Evolutionary conservation across 805 yeast species (phyloP), one percentile per base, ranked within the genome.

Genomic region (Sugiyamaella smithiae): DNA sequence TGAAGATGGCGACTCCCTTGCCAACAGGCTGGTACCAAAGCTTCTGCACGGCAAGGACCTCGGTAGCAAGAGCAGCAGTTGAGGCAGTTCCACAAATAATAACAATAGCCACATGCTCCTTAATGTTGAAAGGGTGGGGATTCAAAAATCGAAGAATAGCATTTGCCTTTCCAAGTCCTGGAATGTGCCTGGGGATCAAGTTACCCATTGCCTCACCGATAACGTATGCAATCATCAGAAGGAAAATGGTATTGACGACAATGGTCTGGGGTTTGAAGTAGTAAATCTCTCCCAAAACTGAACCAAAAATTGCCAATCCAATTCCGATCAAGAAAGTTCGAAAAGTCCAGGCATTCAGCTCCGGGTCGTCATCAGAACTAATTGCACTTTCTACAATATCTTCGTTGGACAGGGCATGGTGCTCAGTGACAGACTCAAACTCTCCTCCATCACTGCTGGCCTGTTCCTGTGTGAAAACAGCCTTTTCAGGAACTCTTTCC

Each of bases 41-140:
- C 48, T 55, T 61, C 51, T 65, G 67, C 31, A 64, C 69, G 40
- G 67, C 67, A 46, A 65, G 48, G 26, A 65, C 68, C 50, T 65
- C 68, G 41, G 66, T 50, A 72, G 29, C 81, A 78, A 58, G 74
- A 63, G 66, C 75, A 72, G 52, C 77, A 51, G 67, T 31, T 50
- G 64, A 42, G 45, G 64, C 67, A 23, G 71, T 60, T 6, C 64
- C 61, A 16, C 69, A 62, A 57, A 60, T 68, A 58, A 68, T 67
- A 24, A 73, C 58, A 5, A 75, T 67, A 12, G 73, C 61, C 26
- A 64, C 71, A 63, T 73, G 76, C 57, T 74, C 78, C 57, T 74
- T 74, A 49, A 61, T 59, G 54, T 62, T 67, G 69, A 71, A 74
- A 8, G 77, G 76, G 25, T 74, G 75, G 2, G 77, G 78, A 52